Evolutionary conservation across 179 eudicot genomes (phyloP).

Genomic region (Vitellaria paradoxa): DNA sequence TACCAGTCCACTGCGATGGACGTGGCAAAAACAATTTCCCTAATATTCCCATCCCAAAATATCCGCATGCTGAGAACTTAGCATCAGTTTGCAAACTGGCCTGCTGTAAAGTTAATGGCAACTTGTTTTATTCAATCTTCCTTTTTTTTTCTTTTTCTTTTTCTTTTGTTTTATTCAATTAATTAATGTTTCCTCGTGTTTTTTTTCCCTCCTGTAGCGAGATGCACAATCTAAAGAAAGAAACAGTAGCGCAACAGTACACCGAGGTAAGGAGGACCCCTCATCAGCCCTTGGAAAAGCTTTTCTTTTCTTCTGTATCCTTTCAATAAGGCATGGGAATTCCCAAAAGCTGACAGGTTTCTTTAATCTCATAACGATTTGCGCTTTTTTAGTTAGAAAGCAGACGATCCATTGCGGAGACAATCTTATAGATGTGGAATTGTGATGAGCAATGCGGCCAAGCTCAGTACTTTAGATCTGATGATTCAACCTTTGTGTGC

Average conservation of each 20-base stretch:
- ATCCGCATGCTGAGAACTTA: neutral
- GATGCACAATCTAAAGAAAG: constrained; percentile 78
- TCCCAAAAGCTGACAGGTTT: neutral
- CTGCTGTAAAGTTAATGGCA: neutral
- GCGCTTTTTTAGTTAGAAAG: neutral
- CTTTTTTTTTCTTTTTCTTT: neutral
- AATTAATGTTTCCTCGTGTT: neutral
- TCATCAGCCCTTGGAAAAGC: neutral
- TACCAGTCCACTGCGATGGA: neutral
- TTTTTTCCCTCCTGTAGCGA: constrained; percentile 46
- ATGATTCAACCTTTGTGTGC: neutral
- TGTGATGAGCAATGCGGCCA: neutral
- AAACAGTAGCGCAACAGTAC: constrained; percentile 65
- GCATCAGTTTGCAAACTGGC: neutral
- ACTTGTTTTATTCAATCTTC: too few relatives aligned
- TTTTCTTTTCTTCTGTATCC: neutral
- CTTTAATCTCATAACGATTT: neutral
- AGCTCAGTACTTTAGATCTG: neutral
- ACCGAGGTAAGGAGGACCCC: constrained; percentile 36
- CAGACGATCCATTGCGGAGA: neutral
- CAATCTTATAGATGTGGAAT: neutral
- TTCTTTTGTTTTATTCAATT: too few relatives aligned
- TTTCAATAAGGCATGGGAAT: neutral
- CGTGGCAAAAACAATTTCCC: neutral
- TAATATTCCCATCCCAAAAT: neutral